Base-by-base conservation (phyloP, 495 filamentous ascomycete genomes). In the Neurospora terricola region DNA sequence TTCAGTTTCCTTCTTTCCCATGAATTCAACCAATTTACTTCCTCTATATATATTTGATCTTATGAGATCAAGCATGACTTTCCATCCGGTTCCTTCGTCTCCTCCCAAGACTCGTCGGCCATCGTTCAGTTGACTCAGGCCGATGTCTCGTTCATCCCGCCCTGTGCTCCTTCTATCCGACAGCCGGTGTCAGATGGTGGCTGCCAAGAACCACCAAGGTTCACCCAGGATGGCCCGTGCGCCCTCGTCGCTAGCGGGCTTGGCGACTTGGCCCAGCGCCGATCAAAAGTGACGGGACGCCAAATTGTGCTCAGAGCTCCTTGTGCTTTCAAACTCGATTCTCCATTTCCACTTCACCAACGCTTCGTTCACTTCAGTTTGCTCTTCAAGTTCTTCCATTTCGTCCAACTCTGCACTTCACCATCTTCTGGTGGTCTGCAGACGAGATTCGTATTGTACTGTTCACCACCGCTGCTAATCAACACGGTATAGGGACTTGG, bases 41-140 rank as follows among this genome's bases (percentile, higher is more conserved):
- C 27, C 14, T 7, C 27, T 18, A 27, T 66, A 66, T 66, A 66
- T 66, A 66, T 7, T 30, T 18, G 14, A 8, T 66, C 27, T 16
- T 66, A 34, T 66, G 54, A 36, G 14, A 66, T 66, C 54, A 66
- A 66, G 54, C 7, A 34, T 30, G 54, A 66, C 12, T 66, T 66
- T 66, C 54, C 12, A 62, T 62, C 12, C 5, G 54, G 54, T 62
- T 62, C 54, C 27, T 34, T 6, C 54, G 54, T 62, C 23, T 62
- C 54, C 54, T 62, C 54, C 54, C 6, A 59, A 34, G 54, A 34
- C 54, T 34, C 54, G 27, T 18, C 14, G 7, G 23, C 18, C 54
- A 62, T 30, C 23, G 1, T 62, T 62, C 14, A 7, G 70, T 76
- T 78, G 75, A 78, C 76, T 78, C 75, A 76, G 76, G 76, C 76